Base-by-base conservation (phyloP, 169 alveolate genomes). In the Babesia gibsoni region DNA sequence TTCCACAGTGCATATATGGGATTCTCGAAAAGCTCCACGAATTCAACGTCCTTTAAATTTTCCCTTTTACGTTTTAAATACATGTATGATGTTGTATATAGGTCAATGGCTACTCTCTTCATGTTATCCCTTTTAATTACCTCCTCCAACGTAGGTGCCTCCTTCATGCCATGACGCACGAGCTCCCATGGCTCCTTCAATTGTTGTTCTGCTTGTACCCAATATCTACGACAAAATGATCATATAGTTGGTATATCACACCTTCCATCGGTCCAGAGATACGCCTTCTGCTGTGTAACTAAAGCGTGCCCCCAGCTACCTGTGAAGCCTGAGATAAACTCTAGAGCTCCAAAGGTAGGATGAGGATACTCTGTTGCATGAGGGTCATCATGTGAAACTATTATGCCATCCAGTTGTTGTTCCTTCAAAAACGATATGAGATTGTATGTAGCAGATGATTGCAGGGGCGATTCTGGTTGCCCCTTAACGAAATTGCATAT, bases 191-290 rank as follows among this genome's bases (percentile, higher is more conserved):
- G 83, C 3, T 16, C 33, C 22, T 33, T 16, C 36, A 79, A 48
- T 45, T 79, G 77, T 53, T 56, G 37, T 18, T 64, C 88, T 3
- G 88, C 88, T 48, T 79, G 88, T n/a, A 79, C 52, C 46, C 42
- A 79, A 58, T 79, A 79, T 29, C 88, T 79, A 22, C 0, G 41
- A 36, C 35, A 22, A 8, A 18, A 33, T 57, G n/a, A 12, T 5
- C 0, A 6, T 0, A 0, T 1, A 7, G 20, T 16, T 0, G 1
- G 3, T 8, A 18, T 56, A 14, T 23, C 59, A 27, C 35, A 95
- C 85, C 98, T 89, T 9, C 94, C 89, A 84, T 95, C 98, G 8
- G 97, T 91, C 95, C 96, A 95, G 72, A 93, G 67, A 50, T 79
- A 84, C 2, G 97, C 96, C 4, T 79, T 43, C 4, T 84, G 88